phyloP scores from a whole-genome alignment of 257 asterid genomes.

The Fraxinus quadrangulata region DNA sequence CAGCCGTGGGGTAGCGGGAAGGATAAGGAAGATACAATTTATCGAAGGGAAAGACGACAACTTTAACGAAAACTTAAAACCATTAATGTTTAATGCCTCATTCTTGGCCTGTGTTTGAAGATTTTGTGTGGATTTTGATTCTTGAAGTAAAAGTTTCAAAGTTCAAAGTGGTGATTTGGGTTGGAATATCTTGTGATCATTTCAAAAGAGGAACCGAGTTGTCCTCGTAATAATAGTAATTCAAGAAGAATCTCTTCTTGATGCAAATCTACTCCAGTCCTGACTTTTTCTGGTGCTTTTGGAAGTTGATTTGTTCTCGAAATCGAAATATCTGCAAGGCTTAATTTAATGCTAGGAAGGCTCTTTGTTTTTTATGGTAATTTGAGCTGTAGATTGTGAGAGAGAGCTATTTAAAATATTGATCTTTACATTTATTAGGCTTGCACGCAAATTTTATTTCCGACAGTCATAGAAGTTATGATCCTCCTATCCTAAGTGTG shows the following conservation, averaged over 20 bases:
- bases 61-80: background rate
- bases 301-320: slow-evolving; percentile 21
- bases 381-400: background rate
- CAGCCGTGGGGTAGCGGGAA: background rate
- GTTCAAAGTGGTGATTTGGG: slow-evolving; percentile 24
- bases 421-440: background rate
- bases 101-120: background rate
- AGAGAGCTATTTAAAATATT: background rate
- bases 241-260: slow-evolving; percentile 65
- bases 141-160: slow-evolving; percentile 34
- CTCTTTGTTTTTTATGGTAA: too few relatives aligned
- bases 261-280: slow-evolving; percentile 36
- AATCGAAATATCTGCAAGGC: slow-evolving; percentile 19
- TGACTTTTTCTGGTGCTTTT: slow-evolving; percentile 31
- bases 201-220: slow-evolving; percentile 58
- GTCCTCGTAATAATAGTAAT: slow-evolving; percentile 48
- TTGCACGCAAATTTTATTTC: background rate
- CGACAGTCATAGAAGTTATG: background rate
- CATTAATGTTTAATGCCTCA: background rate
- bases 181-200: slow-evolving; percentile 41
- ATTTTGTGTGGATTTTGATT: slow-evolving; percentile 23
- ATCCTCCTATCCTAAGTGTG: background rate
- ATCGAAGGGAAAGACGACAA: background rate
- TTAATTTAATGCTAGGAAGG: too few relatives aligned
- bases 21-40: background rate